Evolutionary conservation across 257 asterid genomes (phyloP), one percentile per base, ranked within the genome.

Genomic region (Forsythia suspensa): DNA sequence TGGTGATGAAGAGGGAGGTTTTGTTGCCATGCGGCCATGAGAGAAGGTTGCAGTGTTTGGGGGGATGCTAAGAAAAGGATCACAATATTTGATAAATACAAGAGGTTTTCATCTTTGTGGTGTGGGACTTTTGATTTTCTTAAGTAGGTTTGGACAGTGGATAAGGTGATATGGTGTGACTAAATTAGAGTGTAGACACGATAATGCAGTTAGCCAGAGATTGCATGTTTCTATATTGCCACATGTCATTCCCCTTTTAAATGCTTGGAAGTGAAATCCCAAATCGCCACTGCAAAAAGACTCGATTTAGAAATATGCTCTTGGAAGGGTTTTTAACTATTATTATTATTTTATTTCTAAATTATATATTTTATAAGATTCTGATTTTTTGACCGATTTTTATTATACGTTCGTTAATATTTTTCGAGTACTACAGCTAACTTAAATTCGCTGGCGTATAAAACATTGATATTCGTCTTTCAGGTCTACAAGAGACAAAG

Each of bases 21-120:
- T 92, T 96, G 97, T 87, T 70, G 97, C 94, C 95, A 91, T 94
- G n/a, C n/a, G 65, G 97, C 97, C 96, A 88, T 88, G 76, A 5
- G 39, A 55, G 75, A 37, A 7, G 63, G 8, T 36, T 16, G 16
- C 48, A 29, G 41, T 52, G 48, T 46, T 46, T 12, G 1, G 13
- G 55, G 3, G 11, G 42, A 63, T 29, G 38, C 8, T 7, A 39
- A 24, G 9, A 9, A 24, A 63, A 63, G 8, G 12, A 63, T 63
- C n/a, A n/a, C 69, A 63, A 63, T 24, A 24, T 24, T 9, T 59
- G 68, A 59, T 59, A 21, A n/a, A n/a, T n/a, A 59, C 68, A 21
- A 21, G 8, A 61, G 21, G 69, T 1, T 21, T 11, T 55, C 3
- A 5, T 4, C 18, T 75, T 6, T n/a, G 71, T 75, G 57, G 12